Base-by-base conservation (phyloP, 2,329 filamentous ascomycete species). In the Pyricularia sp. region DNA sequence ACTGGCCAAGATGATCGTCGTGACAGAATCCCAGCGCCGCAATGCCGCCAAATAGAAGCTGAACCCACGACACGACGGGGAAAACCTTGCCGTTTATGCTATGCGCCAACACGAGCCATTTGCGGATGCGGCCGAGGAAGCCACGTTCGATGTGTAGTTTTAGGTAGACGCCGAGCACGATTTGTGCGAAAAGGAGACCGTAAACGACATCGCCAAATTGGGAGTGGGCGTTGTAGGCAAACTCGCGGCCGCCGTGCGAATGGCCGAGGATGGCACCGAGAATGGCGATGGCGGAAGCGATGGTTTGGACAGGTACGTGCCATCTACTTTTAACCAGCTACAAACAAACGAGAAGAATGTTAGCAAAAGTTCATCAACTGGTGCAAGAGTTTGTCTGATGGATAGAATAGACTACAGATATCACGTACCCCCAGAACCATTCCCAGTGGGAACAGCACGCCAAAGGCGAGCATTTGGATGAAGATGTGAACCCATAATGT, bases 1-100 rank as follows among this genome's bases (percentile, higher is more conserved):
- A 99, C 76, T 99, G 94, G 35, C 93, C 93, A 1, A 92, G 75
- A 73, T 99, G 93, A 66, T 97, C 93, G 64, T 83, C 91, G 69
- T 91, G 89, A 75, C 94, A 99, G 79, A 96, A 97, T 26, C 94
- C 94, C 65, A 96, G 81, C 4, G 90, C 83, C 0, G 93, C 93
- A 72, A 99, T 97, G 53, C 92, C 94, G 63, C 94, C 94, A 75
- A 99, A 96, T 7, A 99, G 74, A 87, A 99, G 96, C 79, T 99
- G 94, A 6, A 88, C 82, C 94, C 94, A 99, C 30, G 89, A 85
- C 1, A 92, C 81, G 2, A 97, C 77, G 1, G 94, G 94, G 81
- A 99, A 89, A 1, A 85, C 78, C 77, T 96, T 97, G 69, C 94
- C 94, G 53, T 96, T 77, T 65, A 97, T 75, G 64, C 90, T 88